Evolutionary conservation across 2,329 filamentous ascomycete genomes (phyloP).

Genomic region (Botryotinia calthae): DNA sequence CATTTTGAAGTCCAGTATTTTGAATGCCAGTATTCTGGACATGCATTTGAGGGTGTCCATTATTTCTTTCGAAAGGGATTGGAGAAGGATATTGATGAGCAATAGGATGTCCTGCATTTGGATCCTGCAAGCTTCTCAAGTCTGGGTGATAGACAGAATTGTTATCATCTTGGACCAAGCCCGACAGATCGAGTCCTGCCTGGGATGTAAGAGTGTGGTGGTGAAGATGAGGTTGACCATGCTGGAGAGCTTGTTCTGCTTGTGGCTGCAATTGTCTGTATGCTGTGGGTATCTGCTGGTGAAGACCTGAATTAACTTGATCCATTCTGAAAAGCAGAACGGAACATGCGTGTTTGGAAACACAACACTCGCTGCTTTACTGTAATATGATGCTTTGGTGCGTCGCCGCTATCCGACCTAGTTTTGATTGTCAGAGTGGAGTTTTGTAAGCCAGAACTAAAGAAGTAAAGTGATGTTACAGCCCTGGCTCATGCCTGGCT

Average conservation of each 20-base stretch:
- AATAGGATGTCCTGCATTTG: constrained; percentile 34
- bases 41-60: constrained; percentile 36
- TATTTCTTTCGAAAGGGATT: constrained; percentile 40
- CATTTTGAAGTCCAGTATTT: constrained; percentile 39
- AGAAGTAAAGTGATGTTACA: constrained; percentile 11
- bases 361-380: constrained; percentile 34
- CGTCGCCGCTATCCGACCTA: constrained; percentile 14
- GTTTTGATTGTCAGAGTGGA: constrained; percentile 4
- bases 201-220: constrained; percentile 41
- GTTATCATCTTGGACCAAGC: constrained; percentile 40
- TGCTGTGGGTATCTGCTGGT: constrained; percentile 35
- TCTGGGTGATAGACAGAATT: constrained; percentile 40
- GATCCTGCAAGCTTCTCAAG: constrained; percentile 40
- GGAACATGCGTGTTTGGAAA: constrained; percentile 28
- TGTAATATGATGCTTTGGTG: constrained; percentile 29
- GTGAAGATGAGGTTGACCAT: constrained; percentile 36
- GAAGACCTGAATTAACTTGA: constrained; percentile 33
- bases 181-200: constrained; percentile 42
- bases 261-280: constrained; percentile 38
- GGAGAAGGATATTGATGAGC: constrained; percentile 35
- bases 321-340: constrained; percentile 34
- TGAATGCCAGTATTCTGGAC: constrained; percentile 36
- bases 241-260: constrained; percentile 37
- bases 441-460: constrained; percentile 16
- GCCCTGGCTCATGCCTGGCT: neutral